Percentiles rank a stretch among this genome's conserved stretches.
Conservation (phyloP, 2,329 filamentous ascomycete species). For the Thielaviopsis euricoi region DNA sequence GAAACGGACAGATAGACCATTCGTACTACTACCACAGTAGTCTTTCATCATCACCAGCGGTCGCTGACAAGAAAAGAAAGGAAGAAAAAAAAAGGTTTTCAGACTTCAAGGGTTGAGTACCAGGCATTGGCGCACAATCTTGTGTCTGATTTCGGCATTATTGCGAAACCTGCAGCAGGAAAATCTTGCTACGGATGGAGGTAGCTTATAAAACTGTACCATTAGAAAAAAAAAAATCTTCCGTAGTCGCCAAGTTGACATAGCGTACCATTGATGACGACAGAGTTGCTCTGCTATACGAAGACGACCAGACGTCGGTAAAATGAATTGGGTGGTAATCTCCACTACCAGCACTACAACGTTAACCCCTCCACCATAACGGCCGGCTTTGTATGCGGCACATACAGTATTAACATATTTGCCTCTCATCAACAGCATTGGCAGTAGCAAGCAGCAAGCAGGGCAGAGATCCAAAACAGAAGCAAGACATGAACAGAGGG, state of each 20-base stretch:
- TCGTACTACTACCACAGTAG: no score
- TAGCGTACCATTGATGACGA: not conserved
- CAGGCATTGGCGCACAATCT: not conserved
- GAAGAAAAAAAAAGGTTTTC: not conserved
- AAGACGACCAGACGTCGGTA: not conserved
- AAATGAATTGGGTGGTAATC: not conserved
- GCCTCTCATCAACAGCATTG: not conserved
- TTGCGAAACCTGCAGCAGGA: not conserved
- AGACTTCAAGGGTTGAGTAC: not conserved
- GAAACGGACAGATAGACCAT: no score
- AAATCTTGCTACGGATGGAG: no score
- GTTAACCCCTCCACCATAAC: no score
- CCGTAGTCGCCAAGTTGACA: not conserved
- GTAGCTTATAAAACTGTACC: no score
- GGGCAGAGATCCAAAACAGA: not conserved
- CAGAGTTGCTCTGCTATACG: not conserved
- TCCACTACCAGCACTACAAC: not conserved
- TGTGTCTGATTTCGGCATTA: not conserved
- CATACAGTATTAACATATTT: not conserved
- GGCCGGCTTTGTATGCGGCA: not conserved
- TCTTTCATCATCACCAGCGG: no score
- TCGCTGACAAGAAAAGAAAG: not conserved
- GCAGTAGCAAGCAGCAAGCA: no score
- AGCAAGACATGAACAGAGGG: not conserved
- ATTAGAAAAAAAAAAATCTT: not conserved